Percentiles rank a stretch among this genome's conserved stretches.
Conservation (phyloP, 2,329 filamentous ascomycete species). For the Karstenula rhodostoma region DNA sequence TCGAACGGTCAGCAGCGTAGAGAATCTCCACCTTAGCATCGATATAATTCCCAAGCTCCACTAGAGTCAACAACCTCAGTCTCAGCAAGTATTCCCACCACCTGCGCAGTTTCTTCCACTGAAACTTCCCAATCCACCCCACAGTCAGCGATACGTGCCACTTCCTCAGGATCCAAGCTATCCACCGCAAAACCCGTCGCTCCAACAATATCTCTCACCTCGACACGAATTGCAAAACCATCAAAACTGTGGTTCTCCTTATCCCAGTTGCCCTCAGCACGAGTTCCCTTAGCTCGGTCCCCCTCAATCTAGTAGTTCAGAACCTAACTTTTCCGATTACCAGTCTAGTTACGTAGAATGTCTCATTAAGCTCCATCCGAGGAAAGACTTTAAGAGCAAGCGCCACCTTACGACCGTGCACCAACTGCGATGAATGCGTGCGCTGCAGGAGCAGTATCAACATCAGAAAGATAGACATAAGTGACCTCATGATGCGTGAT, state of each 20-base stretch:
- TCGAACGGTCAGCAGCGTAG: background rate
- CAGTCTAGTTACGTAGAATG: too few relatives aligned
- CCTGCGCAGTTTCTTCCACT: background rate
- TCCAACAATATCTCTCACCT: background rate
- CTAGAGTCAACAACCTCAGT: background rate
- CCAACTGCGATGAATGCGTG: conserved; percentile 3
- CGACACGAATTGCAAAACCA: background rate
- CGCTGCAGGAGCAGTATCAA: too few relatives aligned
- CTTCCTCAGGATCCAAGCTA: background rate
- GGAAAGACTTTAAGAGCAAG: too few relatives aligned
- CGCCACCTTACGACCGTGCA: too few relatives aligned
- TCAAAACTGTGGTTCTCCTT: background rate
- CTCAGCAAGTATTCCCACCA: background rate
- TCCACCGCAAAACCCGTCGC: background rate
- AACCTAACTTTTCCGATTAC: too few relatives aligned
- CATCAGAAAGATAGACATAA: too few relatives aligned
- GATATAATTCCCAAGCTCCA: background rate
- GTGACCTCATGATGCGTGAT: too few relatives aligned
- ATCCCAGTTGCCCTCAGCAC: background rate
- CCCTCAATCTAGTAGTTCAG: too few relatives aligned
- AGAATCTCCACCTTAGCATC: background rate
- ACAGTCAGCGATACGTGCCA: background rate
- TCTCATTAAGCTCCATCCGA: too few relatives aligned
- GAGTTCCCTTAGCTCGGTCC: too few relatives aligned
- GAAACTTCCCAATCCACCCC: background rate